Evolutionary conservation across 805 yeast species (phyloP).

Genomic region (Maudiozyma saulgeensis): DNA sequence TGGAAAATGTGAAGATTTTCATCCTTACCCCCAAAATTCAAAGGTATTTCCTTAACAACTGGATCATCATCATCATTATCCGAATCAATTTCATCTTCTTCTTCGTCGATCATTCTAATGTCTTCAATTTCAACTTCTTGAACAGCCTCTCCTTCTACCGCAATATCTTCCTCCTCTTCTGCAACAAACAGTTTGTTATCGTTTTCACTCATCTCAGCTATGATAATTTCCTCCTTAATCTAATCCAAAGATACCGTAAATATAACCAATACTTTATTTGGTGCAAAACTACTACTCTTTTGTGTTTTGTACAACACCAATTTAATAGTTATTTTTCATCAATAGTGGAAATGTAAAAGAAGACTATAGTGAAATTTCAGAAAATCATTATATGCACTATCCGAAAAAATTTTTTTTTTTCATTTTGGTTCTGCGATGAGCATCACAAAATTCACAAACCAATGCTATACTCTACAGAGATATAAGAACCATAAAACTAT

Average conservation of each 20-base stretch:
- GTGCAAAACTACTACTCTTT: too few species aligned
- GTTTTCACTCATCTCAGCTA: slow-evolving; percentile 6
- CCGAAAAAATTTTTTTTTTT: neutral
- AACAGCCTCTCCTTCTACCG: neutral
- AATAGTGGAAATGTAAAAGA: too few species aligned
- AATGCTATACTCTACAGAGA: neutral
- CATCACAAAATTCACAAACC: neutral
- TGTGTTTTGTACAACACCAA: too few species aligned
- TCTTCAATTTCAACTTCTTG: slow-evolving; percentile 5
- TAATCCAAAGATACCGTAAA: too few species aligned
- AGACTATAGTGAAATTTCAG: neutral
- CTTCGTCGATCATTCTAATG: slow-evolving; percentile 7
- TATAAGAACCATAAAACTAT: neutral
- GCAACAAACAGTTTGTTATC: slow-evolving; percentile 28
- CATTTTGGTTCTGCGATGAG: neutral
- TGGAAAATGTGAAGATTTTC: slow-evolving; percentile 41
- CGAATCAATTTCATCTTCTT: neutral
- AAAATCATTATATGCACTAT: neutral
- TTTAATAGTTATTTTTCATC: too few species aligned
- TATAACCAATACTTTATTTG: too few species aligned
- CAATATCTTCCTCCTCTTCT: slow-evolving; percentile 29
- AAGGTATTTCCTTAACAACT: slow-evolving; percentile 50
- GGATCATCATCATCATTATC: slow-evolving; percentile 44
- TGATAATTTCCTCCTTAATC: too few species aligned
- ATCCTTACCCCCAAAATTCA: slow-evolving; percentile 33